These are phyloP conservation scores for Sungouiozyma ichnusensis DNA, from an alignment of 805 yeast genomes.

Conservation along the genomic window DNA sequence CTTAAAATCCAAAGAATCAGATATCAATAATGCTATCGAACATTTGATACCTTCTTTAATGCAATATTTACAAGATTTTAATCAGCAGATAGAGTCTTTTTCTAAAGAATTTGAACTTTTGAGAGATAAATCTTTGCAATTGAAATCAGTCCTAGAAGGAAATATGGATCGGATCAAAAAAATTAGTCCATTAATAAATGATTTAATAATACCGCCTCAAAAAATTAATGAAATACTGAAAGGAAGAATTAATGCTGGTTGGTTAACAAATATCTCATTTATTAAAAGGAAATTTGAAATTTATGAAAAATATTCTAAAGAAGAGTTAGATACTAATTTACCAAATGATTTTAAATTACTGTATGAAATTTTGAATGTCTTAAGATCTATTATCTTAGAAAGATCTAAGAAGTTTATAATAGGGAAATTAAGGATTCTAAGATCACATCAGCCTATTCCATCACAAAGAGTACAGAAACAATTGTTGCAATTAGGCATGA, in stretches of 20 bases:
- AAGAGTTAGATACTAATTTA: not conserved
- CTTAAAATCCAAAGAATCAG: constrained; percentile 12
- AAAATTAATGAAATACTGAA: constrained; percentile 46
- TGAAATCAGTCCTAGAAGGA: constrained; percentile 37
- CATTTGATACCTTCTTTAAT: constrained; percentile 38
- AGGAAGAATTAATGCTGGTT: constrained; percentile 45
- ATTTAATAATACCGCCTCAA: constrained; percentile 65
- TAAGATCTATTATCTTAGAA: constrained; percentile 58
- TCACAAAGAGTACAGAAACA: constrained; percentile 67
- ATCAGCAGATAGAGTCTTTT: constrained; percentile 42
- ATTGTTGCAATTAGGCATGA: constrained; percentile 51
- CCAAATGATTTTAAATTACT: constrained; percentile 23
- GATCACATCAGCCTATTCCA: constrained; percentile 49
- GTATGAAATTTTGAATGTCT: constrained; percentile 31
- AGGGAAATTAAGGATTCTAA: constrained; percentile 50
- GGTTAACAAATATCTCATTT: constrained; percentile 57
- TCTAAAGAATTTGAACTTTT: constrained; percentile 54
- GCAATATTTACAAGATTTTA: constrained; percentile 44
- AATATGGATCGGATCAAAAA: constrained; percentile 40
- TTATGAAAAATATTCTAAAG: constrained; percentile 32
- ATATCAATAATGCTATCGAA: constrained; percentile 17
- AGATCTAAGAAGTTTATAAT: constrained; percentile 64
- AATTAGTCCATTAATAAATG: constrained; percentile 68
- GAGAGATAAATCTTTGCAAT: constrained; percentile 40
- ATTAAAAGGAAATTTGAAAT: constrained; percentile 48